Evolutionary conservation across 140 eudicot species (phyloP).

Genomic region (Anethum foeniculum): DNA sequence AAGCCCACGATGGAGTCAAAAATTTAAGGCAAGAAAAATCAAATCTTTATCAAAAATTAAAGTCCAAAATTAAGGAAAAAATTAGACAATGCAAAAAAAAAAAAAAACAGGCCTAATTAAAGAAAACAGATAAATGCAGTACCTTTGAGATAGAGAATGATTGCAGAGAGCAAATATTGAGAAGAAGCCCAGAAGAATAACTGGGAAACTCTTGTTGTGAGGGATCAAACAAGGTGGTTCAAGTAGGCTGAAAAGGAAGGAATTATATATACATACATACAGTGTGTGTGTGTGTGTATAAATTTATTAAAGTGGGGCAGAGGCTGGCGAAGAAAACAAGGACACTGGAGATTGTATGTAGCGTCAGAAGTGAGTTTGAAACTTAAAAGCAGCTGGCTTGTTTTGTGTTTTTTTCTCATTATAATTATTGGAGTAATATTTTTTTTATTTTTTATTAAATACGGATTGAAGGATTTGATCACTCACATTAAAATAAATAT

Average conservation of each 20-base stretch:
- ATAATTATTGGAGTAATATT: no score
- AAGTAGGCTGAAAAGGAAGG: background rate
- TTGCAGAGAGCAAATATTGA: background rate
- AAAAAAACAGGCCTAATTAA: background rate
- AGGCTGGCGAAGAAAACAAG: conserved; percentile 16
- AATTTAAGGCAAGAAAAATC: background rate
- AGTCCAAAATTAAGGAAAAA: background rate
- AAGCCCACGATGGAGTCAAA: background rate
- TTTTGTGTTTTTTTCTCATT: background rate
- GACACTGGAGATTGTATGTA: conserved; percentile 9
- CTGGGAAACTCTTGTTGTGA: no score
- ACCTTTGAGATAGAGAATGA: conserved; percentile 1
- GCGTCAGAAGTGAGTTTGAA: conserved; percentile 14
- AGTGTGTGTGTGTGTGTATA: background rate
- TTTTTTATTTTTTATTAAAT: no score
- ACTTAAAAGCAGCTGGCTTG: background rate
- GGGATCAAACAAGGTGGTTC: background rate
- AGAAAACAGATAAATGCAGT: background rate
- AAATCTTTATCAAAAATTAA: background rate
- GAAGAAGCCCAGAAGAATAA: background rate
- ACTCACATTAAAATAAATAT: no score
- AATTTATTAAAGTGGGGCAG: background rate
- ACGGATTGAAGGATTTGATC: no score
- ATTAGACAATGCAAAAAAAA: background rate
- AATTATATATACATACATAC: background rate